Conservation (phyloP, 1,284 basidiomycete genomes). For the Sutorius eximius region DNA sequence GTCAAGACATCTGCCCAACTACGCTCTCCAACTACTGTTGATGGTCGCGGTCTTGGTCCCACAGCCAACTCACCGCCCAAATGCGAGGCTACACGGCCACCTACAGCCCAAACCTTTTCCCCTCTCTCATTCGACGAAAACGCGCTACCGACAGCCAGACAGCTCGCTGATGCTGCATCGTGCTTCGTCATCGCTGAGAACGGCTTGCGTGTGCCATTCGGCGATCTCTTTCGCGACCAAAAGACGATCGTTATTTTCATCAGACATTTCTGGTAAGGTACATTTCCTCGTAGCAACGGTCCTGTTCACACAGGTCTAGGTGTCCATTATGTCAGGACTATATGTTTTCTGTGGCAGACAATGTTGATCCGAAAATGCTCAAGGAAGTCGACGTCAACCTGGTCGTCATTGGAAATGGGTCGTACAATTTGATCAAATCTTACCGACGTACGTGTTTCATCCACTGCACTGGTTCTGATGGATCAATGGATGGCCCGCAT, state of each 20-base stretch:
- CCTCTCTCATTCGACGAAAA: slow-evolving; percentile 30
- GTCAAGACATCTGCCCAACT: slow-evolving; percentile 14
- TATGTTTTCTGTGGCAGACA: slow-evolving; percentile 62
- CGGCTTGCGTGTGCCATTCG: slow-evolving; percentile 67
- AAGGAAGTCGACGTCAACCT: slow-evolving; percentile 55
- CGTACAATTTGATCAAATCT: slow-evolving; percentile 68
- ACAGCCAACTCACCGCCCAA: not conserved
- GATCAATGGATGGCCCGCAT: not conserved
- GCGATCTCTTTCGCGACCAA: slow-evolving; percentile 65
- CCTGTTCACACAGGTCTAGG: slow-evolving; percentile 34
- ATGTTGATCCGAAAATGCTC: slow-evolving; percentile 53
- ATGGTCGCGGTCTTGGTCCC: slow-evolving; percentile 12
- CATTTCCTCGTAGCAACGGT: slow-evolving; percentile 6
- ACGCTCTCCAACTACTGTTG: slow-evolving; percentile 29
- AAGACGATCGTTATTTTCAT: slow-evolving; percentile 76
- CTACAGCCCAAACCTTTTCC: slow-evolving; percentile 16
- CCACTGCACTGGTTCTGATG: not conserved
- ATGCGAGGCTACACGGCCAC: slow-evolving; percentile 13
- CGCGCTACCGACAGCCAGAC: slow-evolving; percentile 43
- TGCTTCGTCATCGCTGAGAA: slow-evolving; percentile 66
- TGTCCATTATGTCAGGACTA: slow-evolving; percentile 86
- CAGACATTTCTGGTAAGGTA: slow-evolving; percentile 55
- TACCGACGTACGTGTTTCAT: slow-evolving; percentile 54
- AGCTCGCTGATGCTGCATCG: slow-evolving; percentile 62
- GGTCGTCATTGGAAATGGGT: slow-evolving; percentile 79